phyloP scores from a whole-genome alignment of 2,329 filamentous ascomycete genomes.

The Penicillium sp. region DNA sequence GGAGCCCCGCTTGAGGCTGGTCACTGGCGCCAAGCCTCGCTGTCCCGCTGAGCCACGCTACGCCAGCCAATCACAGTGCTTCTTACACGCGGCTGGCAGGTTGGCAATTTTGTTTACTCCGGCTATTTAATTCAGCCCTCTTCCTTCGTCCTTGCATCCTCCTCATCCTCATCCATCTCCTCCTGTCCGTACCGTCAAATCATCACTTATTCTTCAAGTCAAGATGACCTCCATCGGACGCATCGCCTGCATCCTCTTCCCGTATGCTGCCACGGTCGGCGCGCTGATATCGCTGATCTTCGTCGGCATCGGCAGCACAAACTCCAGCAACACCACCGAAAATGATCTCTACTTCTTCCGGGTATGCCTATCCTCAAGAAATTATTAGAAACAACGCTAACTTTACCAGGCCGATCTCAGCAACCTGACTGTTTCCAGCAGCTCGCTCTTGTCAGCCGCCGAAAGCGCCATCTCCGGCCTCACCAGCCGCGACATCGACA shows the following conservation, averaged over 20 bases:
- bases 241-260: slow-evolving; percentile 80
- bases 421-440: slow-evolving; percentile 53
- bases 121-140: not conserved
- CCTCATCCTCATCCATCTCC: not conserved
- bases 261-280: slow-evolving; percentile 74
- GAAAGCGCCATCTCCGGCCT: slow-evolving; percentile 17
- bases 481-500: slow-evolving; percentile 18
- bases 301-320: slow-evolving; percentile 56
- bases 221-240: slow-evolving; percentile 73
- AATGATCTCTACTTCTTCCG: slow-evolving; percentile 55
- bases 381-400: not conserved
- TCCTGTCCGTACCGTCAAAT: not conserved
- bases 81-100: slow-evolving; percentile 6
- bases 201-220: no score
- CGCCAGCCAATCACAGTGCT: not conserved
- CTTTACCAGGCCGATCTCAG: slow-evolving; percentile 52
- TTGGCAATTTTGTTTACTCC: not conserved
- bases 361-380: slow-evolving; percentile 17
- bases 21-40: not conserved
- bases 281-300: slow-evolving; percentile 66
- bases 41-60: slow-evolving; percentile 8
- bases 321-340: slow-evolving; percentile 44
- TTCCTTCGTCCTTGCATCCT: not conserved
- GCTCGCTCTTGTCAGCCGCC: slow-evolving; percentile 13
- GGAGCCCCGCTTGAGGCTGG: not conserved